phyloP scores from a whole-genome alignment of 2,329 filamentous ascomycete genomes.

The Sphaerulina vaccinii region DNA sequence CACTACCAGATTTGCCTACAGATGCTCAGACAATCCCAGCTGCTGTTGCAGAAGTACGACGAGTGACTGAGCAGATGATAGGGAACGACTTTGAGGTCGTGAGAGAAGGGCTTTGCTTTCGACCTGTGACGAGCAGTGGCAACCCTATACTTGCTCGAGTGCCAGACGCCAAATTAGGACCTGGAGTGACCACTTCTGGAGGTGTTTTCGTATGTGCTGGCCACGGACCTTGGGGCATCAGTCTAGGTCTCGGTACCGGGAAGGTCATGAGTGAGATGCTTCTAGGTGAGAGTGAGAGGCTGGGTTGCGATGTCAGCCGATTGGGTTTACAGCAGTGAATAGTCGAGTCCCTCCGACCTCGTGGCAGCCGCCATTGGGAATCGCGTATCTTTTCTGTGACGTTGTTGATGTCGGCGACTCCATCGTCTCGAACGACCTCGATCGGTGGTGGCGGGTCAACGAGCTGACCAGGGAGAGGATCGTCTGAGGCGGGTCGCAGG shows the following conservation, averaged over 20 bases:
- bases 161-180: slow-evolving; percentile 56
- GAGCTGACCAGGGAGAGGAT: no score
- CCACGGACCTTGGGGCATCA: slow-evolving; percentile 98
- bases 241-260: slow-evolving; percentile 82
- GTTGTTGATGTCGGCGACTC: no score
- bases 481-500: no score
- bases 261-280: slow-evolving; percentile 65
- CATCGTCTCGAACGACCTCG: no score
- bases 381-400: no score
- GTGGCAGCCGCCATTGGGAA: no score
- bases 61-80: slow-evolving; percentile 52
- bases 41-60: slow-evolving; percentile 52
- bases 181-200: slow-evolving; percentile 51
- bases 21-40: slow-evolving; percentile 49
- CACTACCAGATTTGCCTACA: slow-evolving; percentile 58
- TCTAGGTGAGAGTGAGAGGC: slow-evolving; percentile 34
- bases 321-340: slow-evolving; percentile 39
- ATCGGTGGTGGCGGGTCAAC: no score
- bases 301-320: slow-evolving; percentile 59
- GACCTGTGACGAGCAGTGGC: slow-evolving; percentile 65
- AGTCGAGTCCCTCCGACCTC: no score
- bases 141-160: slow-evolving; percentile 63
- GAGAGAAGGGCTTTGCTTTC: slow-evolving; percentile 68
- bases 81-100: slow-evolving; percentile 59
- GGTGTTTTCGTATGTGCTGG: slow-evolving; percentile 79